Base-by-base conservation (phyloP, 2,329 filamentous ascomycete genomes). In the Cordyceps fumosorosea region DNA sequence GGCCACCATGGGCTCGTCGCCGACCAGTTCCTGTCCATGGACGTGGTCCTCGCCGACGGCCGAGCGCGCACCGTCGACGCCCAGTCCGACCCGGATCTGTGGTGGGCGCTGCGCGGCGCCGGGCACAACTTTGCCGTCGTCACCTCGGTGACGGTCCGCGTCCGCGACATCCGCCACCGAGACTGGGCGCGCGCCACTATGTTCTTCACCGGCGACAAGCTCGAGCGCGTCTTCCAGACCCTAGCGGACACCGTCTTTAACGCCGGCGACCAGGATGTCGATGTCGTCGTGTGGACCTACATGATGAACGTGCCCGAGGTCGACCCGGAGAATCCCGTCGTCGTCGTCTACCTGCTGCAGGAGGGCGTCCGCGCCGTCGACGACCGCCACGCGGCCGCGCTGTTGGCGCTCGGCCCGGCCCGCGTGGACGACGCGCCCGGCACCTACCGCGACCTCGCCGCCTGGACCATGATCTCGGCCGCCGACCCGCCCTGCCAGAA, bases 91-190 rank as follows among this genome's bases (percentile, higher is more conserved):
- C 76, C 78, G 0, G 82, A 85, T 40, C 76, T 87, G 2, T 86
- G 77, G 72, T 86, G 83, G 83, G 84, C 76, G 1, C 74, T 86
- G 63, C 74, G 77, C 60, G 84, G 84, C 1, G 83, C 82, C 1
- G 83, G 83, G 1, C 82, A 84, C 65, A 85, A 85, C 69, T 85
- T 86, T 63, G 84, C 82, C 5, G 80, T 86, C 48, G 81, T 85
- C 12, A 84, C 81, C 0, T 78, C 76, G 1, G 70, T 79, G 11
- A 77, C 74, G 0, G 72, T 73, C 0, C 81, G 80, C 66, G 75
- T 84, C 42, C 83, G 80, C 65, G 77, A 82, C 64, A 74, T 75
- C 20, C 67, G 71, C 60, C 61, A 75, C 67, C 63, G 55, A 18
- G 66, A 73, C 60, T 81, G 77, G 76, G 75, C 77, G 2, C 74